A percentile compares a stretch with the other conserved stretches of the same genome.
These are phyloP conservation scores for Syzygium malaccense DNA, from an alignment of 441 rosid genomes.

Conservation along the genomic window DNA sequence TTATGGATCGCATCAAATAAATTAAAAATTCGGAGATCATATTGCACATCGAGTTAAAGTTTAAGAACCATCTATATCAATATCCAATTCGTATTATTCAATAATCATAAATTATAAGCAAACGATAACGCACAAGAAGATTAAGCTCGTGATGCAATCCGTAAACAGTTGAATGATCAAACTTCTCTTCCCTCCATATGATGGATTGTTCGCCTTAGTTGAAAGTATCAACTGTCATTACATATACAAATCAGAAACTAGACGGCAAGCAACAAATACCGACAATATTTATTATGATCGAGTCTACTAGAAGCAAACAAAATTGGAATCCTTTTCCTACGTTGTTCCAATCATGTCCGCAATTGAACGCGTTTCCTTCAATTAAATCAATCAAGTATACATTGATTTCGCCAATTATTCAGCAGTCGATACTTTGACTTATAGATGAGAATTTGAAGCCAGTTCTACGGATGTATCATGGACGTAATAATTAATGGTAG, in stretches of 20 bases:
- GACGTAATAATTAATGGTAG: neutral
- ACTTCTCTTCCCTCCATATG: neutral
- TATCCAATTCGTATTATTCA: neutral
- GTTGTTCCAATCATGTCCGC: neutral
- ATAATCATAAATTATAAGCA: neutral
- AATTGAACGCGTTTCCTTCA: neutral
- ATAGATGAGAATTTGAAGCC: neutral
- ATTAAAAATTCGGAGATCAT: too few relatives aligned
- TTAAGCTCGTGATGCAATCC: accelerated
- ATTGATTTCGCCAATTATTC: neutral
- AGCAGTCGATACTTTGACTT: neutral
- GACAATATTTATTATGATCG: neutral
- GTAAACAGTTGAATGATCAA: neutral
- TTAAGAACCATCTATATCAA: too few relatives aligned
- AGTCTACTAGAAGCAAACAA: neutral
- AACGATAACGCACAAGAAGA: neutral
- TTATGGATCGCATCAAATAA: too few relatives aligned
- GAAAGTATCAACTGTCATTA: neutral
- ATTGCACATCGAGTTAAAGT: too few relatives aligned
- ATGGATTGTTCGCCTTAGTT: neutral
- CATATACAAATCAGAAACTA: neutral
- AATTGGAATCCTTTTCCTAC: neutral
- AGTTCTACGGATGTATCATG: neutral
- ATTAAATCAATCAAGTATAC: neutral
- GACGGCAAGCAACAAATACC: neutral